Evolutionary conservation across 2,329 filamentous ascomycete species (phyloP).

Genomic region (Lecanoromycetidae sp.): DNA sequence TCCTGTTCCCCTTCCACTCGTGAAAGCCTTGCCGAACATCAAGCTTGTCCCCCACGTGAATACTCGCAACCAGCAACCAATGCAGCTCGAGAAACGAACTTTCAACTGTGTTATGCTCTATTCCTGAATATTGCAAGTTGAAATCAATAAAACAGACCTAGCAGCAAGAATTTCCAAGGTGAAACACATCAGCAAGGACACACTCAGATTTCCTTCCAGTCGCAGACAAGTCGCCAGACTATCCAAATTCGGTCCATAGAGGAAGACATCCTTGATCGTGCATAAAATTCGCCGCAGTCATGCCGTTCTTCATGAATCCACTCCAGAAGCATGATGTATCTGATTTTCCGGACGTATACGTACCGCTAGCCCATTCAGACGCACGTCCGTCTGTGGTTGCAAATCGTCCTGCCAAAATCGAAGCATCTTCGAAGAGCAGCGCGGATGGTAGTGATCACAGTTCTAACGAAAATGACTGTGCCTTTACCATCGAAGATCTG

Average conservation of each 20-base stretch:
- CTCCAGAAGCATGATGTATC: constrained; percentile 40
- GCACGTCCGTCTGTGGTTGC: constrained; percentile 27
- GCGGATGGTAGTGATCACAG: constrained; percentile 28
- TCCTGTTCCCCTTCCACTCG: too few species aligned
- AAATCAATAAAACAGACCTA: background rate
- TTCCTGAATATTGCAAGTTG: constrained; percentile 4
- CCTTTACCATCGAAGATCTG: constrained; percentile 56
- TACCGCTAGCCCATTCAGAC: constrained; percentile 37
- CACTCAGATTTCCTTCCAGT: too few species aligned
- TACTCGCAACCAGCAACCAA: constrained; percentile 2
- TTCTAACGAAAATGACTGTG: constrained; percentile 27
- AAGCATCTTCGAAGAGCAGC: constrained; percentile 24
- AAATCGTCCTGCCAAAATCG: constrained; percentile 25
- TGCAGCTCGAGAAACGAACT: constrained; percentile 9
- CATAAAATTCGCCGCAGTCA: constrained; percentile 23
- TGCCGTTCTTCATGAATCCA: constrained; percentile 35
- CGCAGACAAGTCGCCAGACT: too few species aligned
- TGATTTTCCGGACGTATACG: constrained; percentile 39
- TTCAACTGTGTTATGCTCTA: constrained; percentile 14
- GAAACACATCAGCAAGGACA: background rate
- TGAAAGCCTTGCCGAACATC: too few species aligned
- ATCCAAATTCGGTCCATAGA: too few species aligned
- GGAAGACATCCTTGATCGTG: too few species aligned
- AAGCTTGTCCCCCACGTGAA: too few species aligned
- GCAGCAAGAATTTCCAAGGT: background rate